phyloP scores from a whole-genome alignment of 164 flowering plant species.

The Chloranthus sessilifolius region DNA sequence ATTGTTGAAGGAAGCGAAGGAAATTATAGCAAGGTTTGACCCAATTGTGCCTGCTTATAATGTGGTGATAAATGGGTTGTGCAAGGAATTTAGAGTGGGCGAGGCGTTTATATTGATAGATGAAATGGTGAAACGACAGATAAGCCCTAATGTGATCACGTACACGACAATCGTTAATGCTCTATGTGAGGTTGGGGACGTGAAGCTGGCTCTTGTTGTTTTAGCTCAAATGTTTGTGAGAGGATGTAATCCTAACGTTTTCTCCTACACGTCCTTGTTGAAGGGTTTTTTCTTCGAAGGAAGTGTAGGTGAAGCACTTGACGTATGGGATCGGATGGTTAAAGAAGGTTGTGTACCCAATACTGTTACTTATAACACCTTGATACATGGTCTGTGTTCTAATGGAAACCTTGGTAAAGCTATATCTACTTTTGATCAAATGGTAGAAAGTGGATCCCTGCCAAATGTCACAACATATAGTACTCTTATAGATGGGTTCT shows the following conservation, averaged over 20 bases:
- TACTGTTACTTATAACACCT: slow-evolving; percentile 46
- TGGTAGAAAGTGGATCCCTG: slow-evolving; percentile 38
- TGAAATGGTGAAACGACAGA: slow-evolving; percentile 47
- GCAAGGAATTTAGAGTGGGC: slow-evolving; percentile 29
- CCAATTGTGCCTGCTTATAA: slow-evolving; percentile 68
- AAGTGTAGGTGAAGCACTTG: slow-evolving; percentile 39
- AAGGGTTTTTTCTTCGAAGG: slow-evolving; percentile 51
- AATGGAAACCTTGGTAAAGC: slow-evolving; percentile 39
- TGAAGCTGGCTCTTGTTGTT: slow-evolving; percentile 42
- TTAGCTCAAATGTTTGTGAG: slow-evolving; percentile 56
- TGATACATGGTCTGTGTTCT: slow-evolving; percentile 61
- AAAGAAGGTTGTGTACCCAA: slow-evolving; percentile 46
- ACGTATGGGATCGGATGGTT: slow-evolving; percentile 46
- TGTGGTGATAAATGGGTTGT: slow-evolving; percentile 58
- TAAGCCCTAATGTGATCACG: slow-evolving; percentile 62
- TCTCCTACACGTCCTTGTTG: slow-evolving; percentile 52
- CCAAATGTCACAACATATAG: slow-evolving; percentile 66
- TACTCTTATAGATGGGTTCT: slow-evolving; percentile 58
- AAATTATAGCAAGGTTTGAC: slow-evolving; percentile 32
- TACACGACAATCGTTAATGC: slow-evolving; percentile 54
- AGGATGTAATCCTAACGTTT: slow-evolving; percentile 60
- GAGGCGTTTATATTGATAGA: slow-evolving; percentile 48
- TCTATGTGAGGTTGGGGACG: slow-evolving; percentile 40
- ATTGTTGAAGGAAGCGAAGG: slow-evolving; percentile 59
- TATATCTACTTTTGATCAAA: slow-evolving; percentile 33